phyloP scores from a whole-genome alignment of 2,329 filamentous ascomycete species.

The Thielaviopsis populi region DNA sequence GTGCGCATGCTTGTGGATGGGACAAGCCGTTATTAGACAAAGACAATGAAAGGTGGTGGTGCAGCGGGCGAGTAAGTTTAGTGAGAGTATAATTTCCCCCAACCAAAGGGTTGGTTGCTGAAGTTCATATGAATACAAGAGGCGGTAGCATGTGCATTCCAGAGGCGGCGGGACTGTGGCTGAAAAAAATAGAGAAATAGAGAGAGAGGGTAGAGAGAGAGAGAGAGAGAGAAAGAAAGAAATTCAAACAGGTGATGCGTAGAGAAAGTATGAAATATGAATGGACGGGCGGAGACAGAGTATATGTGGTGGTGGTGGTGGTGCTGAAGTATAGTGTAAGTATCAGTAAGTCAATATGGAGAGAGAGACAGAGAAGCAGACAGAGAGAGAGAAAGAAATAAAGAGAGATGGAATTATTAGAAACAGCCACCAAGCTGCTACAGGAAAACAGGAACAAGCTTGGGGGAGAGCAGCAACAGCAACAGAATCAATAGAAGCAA shows the following conservation, averaged over 20 bases:
- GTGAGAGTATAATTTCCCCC: background rate
- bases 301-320: too few species aligned
- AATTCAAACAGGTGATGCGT: background rate
- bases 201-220: background rate
- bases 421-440: constrained; percentile 6
- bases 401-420: background rate
- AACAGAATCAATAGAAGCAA: background rate
- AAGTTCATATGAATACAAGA: constrained; percentile 13
- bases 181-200: constrained; percentile 1
- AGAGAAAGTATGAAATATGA: background rate
- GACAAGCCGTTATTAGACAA: background rate
- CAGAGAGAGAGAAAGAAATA: too few species aligned
- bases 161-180: constrained; percentile 4
- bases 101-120: background rate
- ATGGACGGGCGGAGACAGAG: background rate
- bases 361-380: background rate
- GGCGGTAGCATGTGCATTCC: constrained; percentile 12
- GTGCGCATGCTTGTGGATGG: constrained; percentile 1
- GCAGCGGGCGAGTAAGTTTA: background rate
- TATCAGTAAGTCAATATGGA: constrained; percentile 8
- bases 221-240: constrained; percentile 1
- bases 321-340: too few species aligned
- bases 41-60: background rate
- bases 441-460: background rate
- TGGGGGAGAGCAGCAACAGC: too few species aligned